Evolutionary conservation across 2,329 filamentous ascomycete species (phyloP), one percentile per base, ranked within the genome.

Genomic region (Thermothelomyces thermophilus): DNA sequence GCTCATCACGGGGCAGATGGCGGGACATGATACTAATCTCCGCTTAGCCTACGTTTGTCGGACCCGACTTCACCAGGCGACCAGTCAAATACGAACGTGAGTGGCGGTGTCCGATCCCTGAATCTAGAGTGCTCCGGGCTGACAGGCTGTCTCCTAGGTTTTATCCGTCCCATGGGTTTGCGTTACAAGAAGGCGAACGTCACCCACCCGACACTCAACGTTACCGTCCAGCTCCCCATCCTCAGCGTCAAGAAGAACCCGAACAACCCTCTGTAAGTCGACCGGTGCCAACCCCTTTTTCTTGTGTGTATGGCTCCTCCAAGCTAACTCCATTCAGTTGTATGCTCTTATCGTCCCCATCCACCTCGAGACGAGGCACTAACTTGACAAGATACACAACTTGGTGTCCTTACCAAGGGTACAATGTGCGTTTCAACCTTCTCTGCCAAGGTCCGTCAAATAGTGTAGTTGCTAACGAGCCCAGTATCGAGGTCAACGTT

Each of bases 361-460:
- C 3, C 11, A 3, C 2, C 19, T 3, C 14, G 0, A 6, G 16
- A 14, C 10, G 30, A 5, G 75, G 19, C 77, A 54, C 69, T 67
- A 30, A 84, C 87, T 52, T 86, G 13, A 37, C 77, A 95, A 64
- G 95, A 95, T 70, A 96, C 91, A 0, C 90, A 95, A 64, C 74
- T 97, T 5, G 91, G 91, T 54, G 90, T 95, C 3, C 68, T 96
- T 63, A 91, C 87, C 41, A 90, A 90, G 70, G 88, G 88, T 56
- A 91, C 57, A 10, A 61, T 60, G 83, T 26, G 80, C 85, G 54
- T 56, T 58, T 36, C 3, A 5, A 4, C 22, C 11, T 1, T 1
- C n/a, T 16, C 5, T 2, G 13, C n/a, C 5, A 6, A 35, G 1
- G 6, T 4, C 14, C n/a, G 31, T 14, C n/a, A 3, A 5, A 8